A percentile compares a stretch with the other conserved stretches of the same genome.
phyloP scores from a whole-genome alignment of 1,284 basidiomycete genomes.

The Stereum hirsutum region DNA sequence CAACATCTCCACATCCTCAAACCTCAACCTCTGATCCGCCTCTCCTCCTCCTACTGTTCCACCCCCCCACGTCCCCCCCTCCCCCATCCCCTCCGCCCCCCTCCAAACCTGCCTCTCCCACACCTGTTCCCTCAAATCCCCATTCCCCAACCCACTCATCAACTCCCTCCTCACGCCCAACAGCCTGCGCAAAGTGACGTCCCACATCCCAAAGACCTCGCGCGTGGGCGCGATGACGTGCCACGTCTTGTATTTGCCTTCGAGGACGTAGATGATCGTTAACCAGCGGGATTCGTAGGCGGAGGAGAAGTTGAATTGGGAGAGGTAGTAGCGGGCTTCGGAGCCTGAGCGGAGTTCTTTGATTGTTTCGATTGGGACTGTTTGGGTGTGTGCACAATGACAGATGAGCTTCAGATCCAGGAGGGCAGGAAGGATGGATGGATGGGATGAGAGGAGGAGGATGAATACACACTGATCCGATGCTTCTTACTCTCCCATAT shows the following conservation, averaged over 20 bases:
- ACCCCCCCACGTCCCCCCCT: slow-evolving; percentile 76
- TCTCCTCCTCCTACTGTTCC: slow-evolving; percentile 68
- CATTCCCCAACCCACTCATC: slow-evolving; percentile 58
- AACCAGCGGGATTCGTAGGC: slow-evolving; percentile 66
- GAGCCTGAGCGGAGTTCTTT: slow-evolving; percentile 82
- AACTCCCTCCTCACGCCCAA: slow-evolving; percentile 56
- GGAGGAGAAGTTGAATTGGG: slow-evolving; percentile 60
- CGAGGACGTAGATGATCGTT: slow-evolving; percentile 70
- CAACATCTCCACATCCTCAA: slow-evolving; percentile 69
- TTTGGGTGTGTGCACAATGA: too few species aligned
- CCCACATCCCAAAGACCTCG: slow-evolving; percentile 65
- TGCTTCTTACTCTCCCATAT: slow-evolving; percentile 78
- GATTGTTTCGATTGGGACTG: slow-evolving; percentile 86
- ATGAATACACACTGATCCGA: slow-evolving; percentile 53
- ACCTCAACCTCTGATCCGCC: slow-evolving; percentile 56
- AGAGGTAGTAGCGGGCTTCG: slow-evolving; percentile 72
- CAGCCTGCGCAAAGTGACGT: slow-evolving; percentile 48
- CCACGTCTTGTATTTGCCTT: slow-evolving; percentile 83
- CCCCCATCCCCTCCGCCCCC: slow-evolving; percentile 57
- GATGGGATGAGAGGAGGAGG: background rate
- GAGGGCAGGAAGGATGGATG: background rate
- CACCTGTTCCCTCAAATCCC: slow-evolving; percentile 57
- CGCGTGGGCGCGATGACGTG: slow-evolving; percentile 77
- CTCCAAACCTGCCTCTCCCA: slow-evolving; percentile 86
- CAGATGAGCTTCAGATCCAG: background rate